A percentile compares a stretch with the other conserved stretches of the same genome.
Evolutionary conservation across 441 rosid species (phyloP).

Genomic region (Erodium trifolium): DNA sequence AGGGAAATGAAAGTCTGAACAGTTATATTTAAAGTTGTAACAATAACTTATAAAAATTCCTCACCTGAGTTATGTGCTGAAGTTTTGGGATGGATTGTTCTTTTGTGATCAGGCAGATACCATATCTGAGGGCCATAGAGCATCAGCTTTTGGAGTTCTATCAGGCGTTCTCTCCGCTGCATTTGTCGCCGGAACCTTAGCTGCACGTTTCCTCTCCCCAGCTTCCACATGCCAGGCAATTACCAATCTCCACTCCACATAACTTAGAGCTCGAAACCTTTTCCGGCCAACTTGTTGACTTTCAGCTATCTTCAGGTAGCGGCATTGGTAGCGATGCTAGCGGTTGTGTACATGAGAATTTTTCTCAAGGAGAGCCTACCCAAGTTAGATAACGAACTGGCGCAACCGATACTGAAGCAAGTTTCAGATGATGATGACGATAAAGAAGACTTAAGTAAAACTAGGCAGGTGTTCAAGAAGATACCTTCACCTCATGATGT

Average conservation of each 20-base stretch:
- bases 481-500: slow-evolving; percentile 38
- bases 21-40: no score
- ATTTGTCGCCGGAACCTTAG: slow-evolving; percentile 47
- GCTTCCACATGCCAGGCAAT: slow-evolving; percentile 50
- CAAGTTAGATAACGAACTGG: slow-evolving; percentile 20
- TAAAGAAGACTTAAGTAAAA: slow-evolving; percentile 23
- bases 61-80: neutral
- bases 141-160: slow-evolving; percentile 64
- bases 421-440: slow-evolving; percentile 19
- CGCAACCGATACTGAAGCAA: slow-evolving; percentile 44
- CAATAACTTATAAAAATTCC: no score
- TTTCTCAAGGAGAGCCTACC: slow-evolving; percentile 48
- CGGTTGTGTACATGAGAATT: slow-evolving; percentile 64
- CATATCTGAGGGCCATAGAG: slow-evolving; percentile 33
- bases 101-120: slow-evolving; percentile 50
- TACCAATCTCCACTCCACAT: neutral
- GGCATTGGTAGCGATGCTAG: slow-evolving; percentile 40
- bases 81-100: no score
- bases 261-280: neutral
- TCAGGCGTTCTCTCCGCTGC: slow-evolving; percentile 46
- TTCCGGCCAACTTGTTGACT: neutral
- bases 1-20: no score
- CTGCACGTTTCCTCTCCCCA: slow-evolving; percentile 63
- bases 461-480: slow-evolving; percentile 25
- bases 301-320: slow-evolving; percentile 38